Conservation (phyloP, 2,329 filamentous ascomycete genomes). For the Alternaria sp. region DNA sequence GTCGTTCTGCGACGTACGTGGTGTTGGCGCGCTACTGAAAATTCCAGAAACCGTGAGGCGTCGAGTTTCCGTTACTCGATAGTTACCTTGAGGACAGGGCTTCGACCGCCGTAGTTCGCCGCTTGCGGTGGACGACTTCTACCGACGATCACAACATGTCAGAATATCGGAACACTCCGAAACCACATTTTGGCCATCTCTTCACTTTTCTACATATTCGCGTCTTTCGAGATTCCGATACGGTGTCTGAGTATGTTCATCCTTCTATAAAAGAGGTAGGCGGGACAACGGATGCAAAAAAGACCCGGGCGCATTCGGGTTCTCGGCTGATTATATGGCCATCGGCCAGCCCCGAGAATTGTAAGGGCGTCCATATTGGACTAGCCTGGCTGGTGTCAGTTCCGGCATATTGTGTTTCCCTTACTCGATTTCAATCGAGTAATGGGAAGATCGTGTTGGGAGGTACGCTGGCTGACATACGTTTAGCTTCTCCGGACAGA, state of each 20-base stretch:
- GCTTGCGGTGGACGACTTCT: slow-evolving; percentile 13
- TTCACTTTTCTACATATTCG: background rate
- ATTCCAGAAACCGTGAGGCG: slow-evolving; percentile 8
- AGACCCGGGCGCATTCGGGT: slow-evolving; percentile 12
- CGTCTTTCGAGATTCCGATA: background rate
- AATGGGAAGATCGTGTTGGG: slow-evolving; percentile 36
- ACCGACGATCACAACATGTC: slow-evolving; percentile 3
- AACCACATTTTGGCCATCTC: background rate
- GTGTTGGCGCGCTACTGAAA: slow-evolving; percentile 25
- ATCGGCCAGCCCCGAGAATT: slow-evolving; percentile 38
- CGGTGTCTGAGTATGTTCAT: background rate
- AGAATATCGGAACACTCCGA: slow-evolving; percentile 4
- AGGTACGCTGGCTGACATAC: slow-evolving; percentile 38
- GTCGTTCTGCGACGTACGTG: slow-evolving; percentile 9
- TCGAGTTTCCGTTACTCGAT: slow-evolving; percentile 49
- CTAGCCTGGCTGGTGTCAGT: slow-evolving; percentile 23
- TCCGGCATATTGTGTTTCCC: slow-evolving; percentile 31
- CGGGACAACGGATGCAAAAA: background rate
- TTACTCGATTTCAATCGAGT: slow-evolving; percentile 50
- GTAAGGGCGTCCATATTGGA: slow-evolving; percentile 16
- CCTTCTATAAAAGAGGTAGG: background rate
- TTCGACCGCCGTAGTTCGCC: slow-evolving; percentile 21
- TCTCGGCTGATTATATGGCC: slow-evolving; percentile 7
- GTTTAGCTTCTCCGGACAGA: slow-evolving; percentile 25
- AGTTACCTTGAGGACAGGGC: slow-evolving; percentile 28